phyloP scores from a whole-genome alignment of 2,329 filamentous ascomycete genomes.

The Ceratocystis huliohia region DNA sequence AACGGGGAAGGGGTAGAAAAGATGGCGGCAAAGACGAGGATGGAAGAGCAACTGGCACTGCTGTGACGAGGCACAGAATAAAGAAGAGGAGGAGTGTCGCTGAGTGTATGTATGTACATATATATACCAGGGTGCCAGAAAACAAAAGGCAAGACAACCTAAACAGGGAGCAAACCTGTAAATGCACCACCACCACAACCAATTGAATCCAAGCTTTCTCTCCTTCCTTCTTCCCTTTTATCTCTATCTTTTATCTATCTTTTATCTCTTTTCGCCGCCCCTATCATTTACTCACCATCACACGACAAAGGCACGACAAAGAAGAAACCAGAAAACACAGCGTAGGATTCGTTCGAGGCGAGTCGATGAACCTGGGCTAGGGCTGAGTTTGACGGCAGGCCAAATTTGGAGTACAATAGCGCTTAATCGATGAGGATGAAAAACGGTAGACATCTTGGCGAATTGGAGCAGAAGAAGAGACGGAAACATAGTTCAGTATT shows the following conservation, averaged over 20 bases:
- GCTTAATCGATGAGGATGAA: not conserved
- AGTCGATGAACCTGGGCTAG: not conserved
- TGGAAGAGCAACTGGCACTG: too few species aligned
- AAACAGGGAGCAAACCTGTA: not conserved
- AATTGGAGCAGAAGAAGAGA: not conserved
- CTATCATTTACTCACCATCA: not conserved
- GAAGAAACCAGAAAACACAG: not conserved
- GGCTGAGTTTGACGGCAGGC: conserved; percentile 1
- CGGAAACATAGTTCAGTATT: too few species aligned
- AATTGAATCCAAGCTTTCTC: not conserved
- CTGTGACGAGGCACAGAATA: too few species aligned
- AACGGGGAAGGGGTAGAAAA: too few species aligned
- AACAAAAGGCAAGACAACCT: not conserved
- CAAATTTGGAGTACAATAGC: not conserved
- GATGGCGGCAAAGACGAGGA: too few species aligned
- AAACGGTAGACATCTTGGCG: not conserved
- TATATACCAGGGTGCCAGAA: not conserved
- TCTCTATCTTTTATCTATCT: too few species aligned
- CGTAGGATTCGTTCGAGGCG: conserved; percentile 4
- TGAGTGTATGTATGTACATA: too few species aligned
- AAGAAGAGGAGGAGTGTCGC: too few species aligned
- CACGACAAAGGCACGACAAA: not conserved
- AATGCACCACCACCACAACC: not conserved
- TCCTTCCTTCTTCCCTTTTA: too few species aligned
- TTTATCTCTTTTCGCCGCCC: too few species aligned